These are phyloP conservation scores for Aspergillus bombycis DNA, from an alignment of 2,329 filamentous ascomycete genomes.

Conservation along the genomic window DNA sequence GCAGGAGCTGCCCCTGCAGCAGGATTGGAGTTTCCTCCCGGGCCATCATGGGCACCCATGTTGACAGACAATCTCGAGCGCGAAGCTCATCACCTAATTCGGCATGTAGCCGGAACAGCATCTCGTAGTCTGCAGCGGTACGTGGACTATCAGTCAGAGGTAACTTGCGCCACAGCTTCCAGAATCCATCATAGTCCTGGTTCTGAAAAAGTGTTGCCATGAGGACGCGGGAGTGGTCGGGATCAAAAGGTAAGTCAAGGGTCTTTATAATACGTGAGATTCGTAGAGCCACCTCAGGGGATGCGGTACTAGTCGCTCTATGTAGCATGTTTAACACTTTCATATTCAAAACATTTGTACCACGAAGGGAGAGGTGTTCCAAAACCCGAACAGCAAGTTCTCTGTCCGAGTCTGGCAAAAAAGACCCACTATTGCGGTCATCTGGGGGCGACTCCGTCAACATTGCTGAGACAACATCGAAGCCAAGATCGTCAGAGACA, in stretches of 20 bases:
- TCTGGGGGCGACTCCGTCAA: conserved; percentile 30
- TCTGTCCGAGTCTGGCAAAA: conserved; percentile 30
- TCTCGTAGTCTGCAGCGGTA: conserved; percentile 57
- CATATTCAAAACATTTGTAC: conserved; percentile 44
- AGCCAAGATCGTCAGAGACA: conserved; percentile 38
- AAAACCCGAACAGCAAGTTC: conserved; percentile 46
- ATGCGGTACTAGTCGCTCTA: conserved; percentile 34
- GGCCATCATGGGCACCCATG: conserved; percentile 63
- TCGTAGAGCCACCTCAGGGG: conserved; percentile 21
- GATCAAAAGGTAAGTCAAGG: conserved; percentile 33
- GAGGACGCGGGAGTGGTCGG: conserved; percentile 32
- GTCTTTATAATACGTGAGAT: conserved; percentile 34
- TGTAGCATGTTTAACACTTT: conserved; percentile 54
- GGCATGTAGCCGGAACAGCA: conserved; percentile 56
- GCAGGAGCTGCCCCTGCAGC: conserved; percentile 49
- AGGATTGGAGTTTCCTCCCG: conserved; percentile 56
- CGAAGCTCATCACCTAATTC: conserved; percentile 45
- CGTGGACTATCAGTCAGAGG: conserved; percentile 55
- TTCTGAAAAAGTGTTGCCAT: conserved; percentile 42
- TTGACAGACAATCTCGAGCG: conserved; percentile 55
- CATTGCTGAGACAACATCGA: conserved; percentile 42
- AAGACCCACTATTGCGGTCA: not conserved
- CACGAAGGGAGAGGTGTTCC: conserved; percentile 46
- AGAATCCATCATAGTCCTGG: conserved; percentile 60
- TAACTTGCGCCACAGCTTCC: conserved; percentile 62